Conservation (phyloP, 108 stramenopile species). For the Cyclotella baltica region DNA sequence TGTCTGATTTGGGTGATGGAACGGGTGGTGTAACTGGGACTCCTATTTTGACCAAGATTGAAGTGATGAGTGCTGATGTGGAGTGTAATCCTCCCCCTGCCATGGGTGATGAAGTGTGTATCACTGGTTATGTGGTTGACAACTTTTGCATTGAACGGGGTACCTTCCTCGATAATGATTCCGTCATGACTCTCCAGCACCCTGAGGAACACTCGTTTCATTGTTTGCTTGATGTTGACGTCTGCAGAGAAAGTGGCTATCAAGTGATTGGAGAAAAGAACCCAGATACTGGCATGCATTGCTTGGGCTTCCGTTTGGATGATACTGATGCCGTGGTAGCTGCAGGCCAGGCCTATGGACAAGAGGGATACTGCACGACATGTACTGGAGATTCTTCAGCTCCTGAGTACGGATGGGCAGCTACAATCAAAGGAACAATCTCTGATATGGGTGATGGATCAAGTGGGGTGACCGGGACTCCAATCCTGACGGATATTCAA, state of each 20-base stretch:
- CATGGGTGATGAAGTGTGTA: constrained; percentile 50
- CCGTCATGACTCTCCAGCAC: constrained; percentile 23
- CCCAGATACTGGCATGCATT: constrained; percentile 12
- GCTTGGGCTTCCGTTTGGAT: constrained; percentile 37
- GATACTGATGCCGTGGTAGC: constrained; percentile 20
- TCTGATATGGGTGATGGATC: constrained; percentile 33
- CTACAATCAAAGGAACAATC: constrained; percentile 38
- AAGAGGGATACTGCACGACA: constrained; percentile 2
- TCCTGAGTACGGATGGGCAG: constrained; percentile 23
- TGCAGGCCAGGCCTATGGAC: constrained; percentile 17
- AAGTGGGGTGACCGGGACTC: constrained; percentile 12
- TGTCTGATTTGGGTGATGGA: too few relatives aligned
- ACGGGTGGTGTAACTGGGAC: not conserved
- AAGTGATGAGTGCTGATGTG: not conserved
- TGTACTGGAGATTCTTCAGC: constrained; percentile 24
- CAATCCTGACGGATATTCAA: constrained; percentile 20
- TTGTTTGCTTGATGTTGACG: constrained; percentile 41
- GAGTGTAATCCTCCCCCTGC: not conserved
- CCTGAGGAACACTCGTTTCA: constrained; percentile 54
- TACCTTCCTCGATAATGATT: constrained; percentile 40
- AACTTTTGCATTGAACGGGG: constrained; percentile 49
- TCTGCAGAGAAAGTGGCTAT: constrained; percentile 33
- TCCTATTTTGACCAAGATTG: not conserved
- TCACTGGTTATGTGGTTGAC: constrained; percentile 52
- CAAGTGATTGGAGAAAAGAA: constrained; percentile 36